These are phyloP conservation scores for Gracilaria caudata DNA, from an alignment of 23 red algal genomes.

Conservation along the genomic window DNA sequence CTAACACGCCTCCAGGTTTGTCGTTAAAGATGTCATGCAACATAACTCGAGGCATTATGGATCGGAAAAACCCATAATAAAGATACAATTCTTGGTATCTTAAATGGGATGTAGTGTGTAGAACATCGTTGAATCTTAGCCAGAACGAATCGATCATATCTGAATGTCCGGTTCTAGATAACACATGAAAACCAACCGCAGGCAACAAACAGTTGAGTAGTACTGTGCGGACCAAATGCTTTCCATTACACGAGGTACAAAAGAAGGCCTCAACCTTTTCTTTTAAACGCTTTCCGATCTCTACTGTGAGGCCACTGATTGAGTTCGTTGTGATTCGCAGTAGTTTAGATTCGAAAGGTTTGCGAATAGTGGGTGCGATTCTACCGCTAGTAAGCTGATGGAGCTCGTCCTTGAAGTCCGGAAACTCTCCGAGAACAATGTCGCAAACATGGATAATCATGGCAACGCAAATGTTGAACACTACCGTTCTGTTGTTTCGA, in stretches of 20 bases:
- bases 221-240: neutral
- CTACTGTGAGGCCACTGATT: too few species aligned
- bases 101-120: conserved; percentile 3
- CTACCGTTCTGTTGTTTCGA: conserved; percentile 8
- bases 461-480: conserved; percentile 8
- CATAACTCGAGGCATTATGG: conserved; percentile 1
- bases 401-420: conserved; percentile 6
- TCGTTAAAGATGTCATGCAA: conserved; percentile 1
- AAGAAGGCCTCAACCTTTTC: too few species aligned
- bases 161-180: conserved; percentile 9
- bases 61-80: conserved; percentile 13
- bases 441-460: conserved; percentile 19
- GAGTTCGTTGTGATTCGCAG: too few species aligned
- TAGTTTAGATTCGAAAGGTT: too few species aligned
- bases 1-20: conserved; percentile 18
- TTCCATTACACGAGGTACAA: conserved; percentile 11
- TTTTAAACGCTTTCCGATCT: too few species aligned
- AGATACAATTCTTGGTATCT: conserved; percentile 28
- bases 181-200: conserved; percentile 1
- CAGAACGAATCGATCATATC: conserved; percentile 20
- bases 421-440: neutral
- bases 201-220: conserved; percentile 3
- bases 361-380: too few species aligned
- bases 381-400: too few species aligned
- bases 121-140: neutral